Evolutionary conservation across 805 yeast species (phyloP).

Genomic region (Wickerhamomyces chaumierensis): DNA sequence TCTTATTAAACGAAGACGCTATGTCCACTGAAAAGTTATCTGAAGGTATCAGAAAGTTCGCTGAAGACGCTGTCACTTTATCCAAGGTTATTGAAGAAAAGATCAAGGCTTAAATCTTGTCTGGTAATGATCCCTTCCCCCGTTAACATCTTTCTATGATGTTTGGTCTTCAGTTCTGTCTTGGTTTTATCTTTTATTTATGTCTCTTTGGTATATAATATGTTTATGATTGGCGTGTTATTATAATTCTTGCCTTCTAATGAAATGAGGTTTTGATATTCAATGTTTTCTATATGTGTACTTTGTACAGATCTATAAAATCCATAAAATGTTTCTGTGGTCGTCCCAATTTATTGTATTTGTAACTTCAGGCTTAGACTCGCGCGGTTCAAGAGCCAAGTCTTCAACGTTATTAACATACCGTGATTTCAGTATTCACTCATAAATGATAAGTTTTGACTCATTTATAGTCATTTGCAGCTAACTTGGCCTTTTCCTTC

Average conservation of each 20-base stretch:
- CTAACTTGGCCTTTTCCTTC: too few relatives aligned
- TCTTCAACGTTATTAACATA: neutral
- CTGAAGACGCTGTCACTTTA: slow-evolving; percentile 84
- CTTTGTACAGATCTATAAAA: too few relatives aligned
- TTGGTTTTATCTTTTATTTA: neutral
- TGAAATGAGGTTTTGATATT: neutral
- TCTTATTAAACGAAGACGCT: slow-evolving; percentile 84
- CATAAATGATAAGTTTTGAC: too few relatives aligned
- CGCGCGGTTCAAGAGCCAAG: too few relatives aligned
- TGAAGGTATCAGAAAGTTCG: slow-evolving; percentile 96
- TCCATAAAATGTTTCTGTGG: too few relatives aligned
- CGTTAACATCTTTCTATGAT: too few relatives aligned
- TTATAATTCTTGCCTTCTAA: too few relatives aligned
- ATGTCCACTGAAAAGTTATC: slow-evolving; percentile 97
- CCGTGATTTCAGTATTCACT: neutral
- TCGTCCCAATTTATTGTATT: too few relatives aligned
- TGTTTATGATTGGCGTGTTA: neutral
- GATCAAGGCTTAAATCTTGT: slow-evolving; percentile 29
- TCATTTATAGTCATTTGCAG: too few relatives aligned
- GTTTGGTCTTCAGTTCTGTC: neutral
- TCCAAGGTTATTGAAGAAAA: slow-evolving; percentile 52
- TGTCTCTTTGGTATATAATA: neutral
- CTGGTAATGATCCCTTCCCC: neutral
- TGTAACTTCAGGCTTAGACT: neutral
- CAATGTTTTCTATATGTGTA: neutral